Conservation (phyloP, 129 eudicot species). For the Lonicera japonica region DNA sequence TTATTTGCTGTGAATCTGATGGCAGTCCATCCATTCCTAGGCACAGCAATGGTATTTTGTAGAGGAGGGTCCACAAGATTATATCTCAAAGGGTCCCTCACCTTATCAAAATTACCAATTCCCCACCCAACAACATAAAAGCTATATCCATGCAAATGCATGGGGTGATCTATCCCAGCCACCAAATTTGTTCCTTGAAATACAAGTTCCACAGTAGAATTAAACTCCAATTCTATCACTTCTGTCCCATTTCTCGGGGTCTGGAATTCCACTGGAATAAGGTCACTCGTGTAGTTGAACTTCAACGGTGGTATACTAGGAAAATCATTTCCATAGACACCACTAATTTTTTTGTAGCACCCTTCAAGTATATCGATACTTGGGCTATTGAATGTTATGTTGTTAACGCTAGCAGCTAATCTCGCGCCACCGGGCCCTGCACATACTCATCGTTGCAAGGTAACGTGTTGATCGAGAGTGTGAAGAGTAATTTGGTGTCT, state of each 20-base stretch:
- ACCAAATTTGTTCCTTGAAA: constrained; percentile 43
- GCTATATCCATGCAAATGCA: constrained; percentile 55
- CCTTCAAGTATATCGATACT: constrained; percentile 32
- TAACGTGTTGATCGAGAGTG: constrained; percentile 23
- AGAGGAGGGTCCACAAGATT: constrained; percentile 61
- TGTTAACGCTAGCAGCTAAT: constrained; percentile 41
- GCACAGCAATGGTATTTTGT: constrained; percentile 42
- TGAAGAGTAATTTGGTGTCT: constrained; percentile 16
- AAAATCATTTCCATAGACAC: constrained; percentile 41
- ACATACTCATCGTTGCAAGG: constrained; percentile 29
- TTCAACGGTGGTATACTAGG: constrained; percentile 42
- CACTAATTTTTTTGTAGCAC: constrained; percentile 24
- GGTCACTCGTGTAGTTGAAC: constrained; percentile 39
- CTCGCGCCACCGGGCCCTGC: constrained; percentile 16
- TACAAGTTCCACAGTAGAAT: constrained; percentile 35
- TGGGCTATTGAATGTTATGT: constrained; percentile 33
- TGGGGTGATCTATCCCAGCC: constrained; percentile 47
- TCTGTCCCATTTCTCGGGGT: constrained; percentile 25
- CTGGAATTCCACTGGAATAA: constrained; percentile 18
- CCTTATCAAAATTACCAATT: constrained; percentile 40
- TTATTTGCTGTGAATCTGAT: constrained; percentile 49
- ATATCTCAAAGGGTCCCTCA: constrained; percentile 30
- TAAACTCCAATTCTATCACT: constrained; percentile 24
- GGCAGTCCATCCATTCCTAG: constrained; percentile 48
- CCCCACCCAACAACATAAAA: constrained; percentile 52